These are phyloP conservation scores for Acanthamoeba lenticulata DNA, from an alignment of 208 protist genomes.

Conservation along the genomic window DNA sequence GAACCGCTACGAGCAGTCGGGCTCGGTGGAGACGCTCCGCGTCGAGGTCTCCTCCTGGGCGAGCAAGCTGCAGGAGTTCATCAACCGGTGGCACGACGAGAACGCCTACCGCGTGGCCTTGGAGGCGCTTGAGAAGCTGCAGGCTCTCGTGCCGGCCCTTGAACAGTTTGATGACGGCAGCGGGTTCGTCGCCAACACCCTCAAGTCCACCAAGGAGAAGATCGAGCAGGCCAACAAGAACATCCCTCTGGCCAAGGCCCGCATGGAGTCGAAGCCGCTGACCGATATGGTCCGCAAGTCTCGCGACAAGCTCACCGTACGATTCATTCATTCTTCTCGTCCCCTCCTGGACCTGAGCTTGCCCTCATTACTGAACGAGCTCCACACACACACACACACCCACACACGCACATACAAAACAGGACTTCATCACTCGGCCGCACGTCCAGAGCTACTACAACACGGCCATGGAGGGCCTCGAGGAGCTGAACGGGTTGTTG, in stretches of 20 bases:
- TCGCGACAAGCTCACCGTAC: neutral
- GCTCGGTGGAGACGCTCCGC: neutral
- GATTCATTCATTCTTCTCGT: neutral
- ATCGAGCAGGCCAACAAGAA: conserved; percentile 42
- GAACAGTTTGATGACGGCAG: neutral
- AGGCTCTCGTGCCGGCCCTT: conserved; percentile 18
- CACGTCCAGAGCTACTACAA: conserved; percentile 25
- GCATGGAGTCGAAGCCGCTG: conserved; percentile 20
- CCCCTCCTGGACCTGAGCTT: neutral
- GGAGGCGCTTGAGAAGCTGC: conserved; percentile 28
- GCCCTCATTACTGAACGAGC: no score
- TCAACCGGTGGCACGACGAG: conserved; percentile 46
- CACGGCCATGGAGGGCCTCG: conserved; percentile 44
- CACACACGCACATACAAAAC: neutral
- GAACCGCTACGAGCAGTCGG: neutral
- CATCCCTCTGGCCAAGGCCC: conserved; percentile 50
- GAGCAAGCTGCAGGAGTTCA: conserved; percentile 39
- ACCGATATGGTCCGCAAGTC: neutral
- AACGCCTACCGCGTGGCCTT: conserved; percentile 8
- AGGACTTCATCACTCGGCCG: neutral
- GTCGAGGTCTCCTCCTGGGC: neutral
- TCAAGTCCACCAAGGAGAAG: conserved; percentile 26
- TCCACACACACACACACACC: no score
- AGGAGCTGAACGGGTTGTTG: conserved; percentile 2
- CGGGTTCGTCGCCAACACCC: neutral